Conservation (phyloP, 2,329 filamentous ascomycete genomes). For the Grosmannia huntii region DNA sequence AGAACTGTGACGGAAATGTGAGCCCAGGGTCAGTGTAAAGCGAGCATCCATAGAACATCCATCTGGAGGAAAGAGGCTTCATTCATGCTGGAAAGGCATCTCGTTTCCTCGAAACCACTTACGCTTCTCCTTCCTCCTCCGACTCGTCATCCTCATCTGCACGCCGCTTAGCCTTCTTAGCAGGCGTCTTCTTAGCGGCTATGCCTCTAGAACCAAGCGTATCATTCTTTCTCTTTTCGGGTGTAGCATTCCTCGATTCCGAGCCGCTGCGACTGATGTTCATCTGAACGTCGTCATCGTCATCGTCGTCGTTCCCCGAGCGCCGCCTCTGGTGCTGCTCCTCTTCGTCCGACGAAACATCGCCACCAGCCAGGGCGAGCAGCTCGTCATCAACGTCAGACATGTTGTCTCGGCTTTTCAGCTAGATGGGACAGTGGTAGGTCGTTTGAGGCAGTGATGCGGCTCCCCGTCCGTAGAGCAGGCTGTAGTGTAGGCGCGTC, state of each 20-base stretch:
- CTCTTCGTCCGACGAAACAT: conserved; percentile 47
- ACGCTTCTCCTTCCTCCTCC: conserved; percentile 73
- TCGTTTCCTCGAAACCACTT: conserved; percentile 25
- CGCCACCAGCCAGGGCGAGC: conserved; percentile 79
- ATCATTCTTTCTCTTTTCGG: conserved; percentile 20
- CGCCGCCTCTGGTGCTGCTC: conserved; percentile 21
- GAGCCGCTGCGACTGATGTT: conserved; percentile 35
- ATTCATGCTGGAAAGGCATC: too few relatives aligned
- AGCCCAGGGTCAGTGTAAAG: background rate
- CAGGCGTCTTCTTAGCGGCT: conserved; percentile 20
- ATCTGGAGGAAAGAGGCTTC: background rate
- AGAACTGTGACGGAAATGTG: conserved; percentile 31
- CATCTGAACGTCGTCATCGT: conserved; percentile 40
- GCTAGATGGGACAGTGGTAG: background rate
- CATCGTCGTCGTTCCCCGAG: conserved; percentile 57
- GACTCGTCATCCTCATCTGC: conserved; percentile 40
- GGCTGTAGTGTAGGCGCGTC: background rate
- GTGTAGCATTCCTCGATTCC: conserved; percentile 32
- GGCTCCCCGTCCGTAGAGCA: background rate
- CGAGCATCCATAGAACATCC: background rate
- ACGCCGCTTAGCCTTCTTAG: conserved; percentile 38
- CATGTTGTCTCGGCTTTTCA: conserved; percentile 38
- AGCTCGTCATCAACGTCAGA: conserved; percentile 88
- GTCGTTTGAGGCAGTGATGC: background rate
- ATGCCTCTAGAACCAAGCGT: conserved; percentile 23